Conservation (phyloP, 768 basidiomycete genomes). For the Rhizopogon vinicolor region DNA sequence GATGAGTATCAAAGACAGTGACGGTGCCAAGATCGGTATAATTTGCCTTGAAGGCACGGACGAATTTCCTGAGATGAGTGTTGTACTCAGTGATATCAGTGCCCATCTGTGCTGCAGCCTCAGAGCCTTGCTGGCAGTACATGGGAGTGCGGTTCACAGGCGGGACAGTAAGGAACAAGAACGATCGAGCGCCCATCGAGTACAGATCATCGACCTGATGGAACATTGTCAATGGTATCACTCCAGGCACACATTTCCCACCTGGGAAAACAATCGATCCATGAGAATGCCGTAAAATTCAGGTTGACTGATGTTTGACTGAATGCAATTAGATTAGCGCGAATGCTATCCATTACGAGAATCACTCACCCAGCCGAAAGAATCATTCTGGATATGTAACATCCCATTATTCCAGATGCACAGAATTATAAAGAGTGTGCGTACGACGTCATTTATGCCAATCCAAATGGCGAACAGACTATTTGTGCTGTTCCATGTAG, state of each 20-base stretch:
- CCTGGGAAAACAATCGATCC: constrained; percentile 24
- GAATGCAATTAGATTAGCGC: not conserved
- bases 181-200: constrained; percentile 49
- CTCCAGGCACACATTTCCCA: not conserved
- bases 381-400: constrained; percentile 1
- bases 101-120: constrained; percentile 22
- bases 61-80: constrained; percentile 34
- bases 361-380: constrained; percentile 13
- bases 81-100: constrained; percentile 47
- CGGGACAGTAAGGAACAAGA: constrained; percentile 60
- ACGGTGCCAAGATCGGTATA: constrained; percentile 41
- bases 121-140: constrained; percentile 35
- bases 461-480: constrained; percentile 64
- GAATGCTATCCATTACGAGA: not conserved
- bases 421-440: not conserved
- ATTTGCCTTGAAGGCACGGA: constrained; percentile 34
- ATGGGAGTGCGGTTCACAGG: constrained; percentile 55
- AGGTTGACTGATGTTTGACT: constrained; percentile 19
- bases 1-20: constrained; percentile 50
- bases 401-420: not conserved
- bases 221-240: not conserved
- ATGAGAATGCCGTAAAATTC: constrained; percentile 21
- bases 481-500: constrained; percentile 54
- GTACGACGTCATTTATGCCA: constrained; percentile 63
- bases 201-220: constrained; percentile 17